Evolutionary conservation across 1,284 basidiomycete genomes (phyloP).

Genomic region (Phellinidium pouzarii): DNA sequence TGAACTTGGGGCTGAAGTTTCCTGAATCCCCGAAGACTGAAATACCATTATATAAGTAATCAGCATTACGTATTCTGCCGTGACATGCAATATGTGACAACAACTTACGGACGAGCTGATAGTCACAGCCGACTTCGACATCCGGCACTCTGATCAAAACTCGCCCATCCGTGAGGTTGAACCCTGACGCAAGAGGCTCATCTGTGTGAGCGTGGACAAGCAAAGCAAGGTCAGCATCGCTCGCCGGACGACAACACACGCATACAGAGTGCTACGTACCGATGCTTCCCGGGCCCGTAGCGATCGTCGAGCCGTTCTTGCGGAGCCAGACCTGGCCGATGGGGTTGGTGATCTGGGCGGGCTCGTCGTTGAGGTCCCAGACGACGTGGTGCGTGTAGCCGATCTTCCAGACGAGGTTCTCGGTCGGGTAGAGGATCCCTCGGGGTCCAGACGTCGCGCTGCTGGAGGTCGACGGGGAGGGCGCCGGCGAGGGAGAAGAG

Average conservation of each 20-base stretch:
- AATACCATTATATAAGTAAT: too few species aligned
- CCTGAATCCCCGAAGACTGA: slow-evolving; percentile 19
- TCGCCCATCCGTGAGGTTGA: slow-evolving; percentile 23
- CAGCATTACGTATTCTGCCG: neutral
- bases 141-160: slow-evolving; percentile 25
- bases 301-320: slow-evolving; percentile 18
- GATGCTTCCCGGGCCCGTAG: slow-evolving; percentile 4
- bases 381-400: slow-evolving; percentile 26
- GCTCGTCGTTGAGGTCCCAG: slow-evolving; percentile 25
- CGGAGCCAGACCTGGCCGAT: slow-evolving; percentile 21
- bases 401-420: slow-evolving; percentile 25
- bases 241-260: neutral
- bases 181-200: slow-evolving; percentile 22
- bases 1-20: slow-evolving; percentile 17
- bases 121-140: slow-evolving; percentile 23
- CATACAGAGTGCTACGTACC: neutral
- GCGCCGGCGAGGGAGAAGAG: slow-evolving; percentile 17
- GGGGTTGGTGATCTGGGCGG: slow-evolving; percentile 25
- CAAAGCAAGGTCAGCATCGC: neutral
- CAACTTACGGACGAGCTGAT: slow-evolving; percentile 25
- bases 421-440: slow-evolving; percentile 23
- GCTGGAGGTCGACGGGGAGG: slow-evolving; percentile 15
- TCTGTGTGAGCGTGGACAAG: neutral
- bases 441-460: slow-evolving; percentile 25
- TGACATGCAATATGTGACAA: neutral